phyloP scores from a whole-genome alignment of 2,329 filamentous ascomycete genomes.

The Calonectria henricotiae region DNA sequence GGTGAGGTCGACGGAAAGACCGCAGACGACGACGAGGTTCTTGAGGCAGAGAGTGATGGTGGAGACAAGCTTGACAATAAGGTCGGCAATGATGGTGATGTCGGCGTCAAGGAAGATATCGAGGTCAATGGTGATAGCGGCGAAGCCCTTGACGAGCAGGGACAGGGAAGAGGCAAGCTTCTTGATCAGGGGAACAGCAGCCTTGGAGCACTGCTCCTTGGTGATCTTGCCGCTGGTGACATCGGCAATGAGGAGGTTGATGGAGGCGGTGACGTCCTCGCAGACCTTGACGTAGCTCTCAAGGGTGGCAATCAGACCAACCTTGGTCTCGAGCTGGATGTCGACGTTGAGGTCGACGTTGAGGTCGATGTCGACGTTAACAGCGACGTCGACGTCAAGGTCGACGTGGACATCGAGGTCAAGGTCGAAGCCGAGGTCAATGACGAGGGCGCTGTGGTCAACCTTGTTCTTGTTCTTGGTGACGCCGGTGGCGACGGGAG shows the following conservation, averaged over 20 bases:
- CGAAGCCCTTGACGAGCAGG: conserved; percentile 10
- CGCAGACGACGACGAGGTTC: conserved; percentile 8
- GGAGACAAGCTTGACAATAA: conserved; percentile 14
- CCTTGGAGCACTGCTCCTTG: conserved; percentile 15
- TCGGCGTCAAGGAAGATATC: background rate
- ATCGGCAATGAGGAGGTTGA: conserved; percentile 13
- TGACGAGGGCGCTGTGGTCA: background rate
- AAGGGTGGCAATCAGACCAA: conserved; percentile 4
- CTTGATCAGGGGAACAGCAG: conserved; percentile 9
- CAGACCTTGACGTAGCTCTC: conserved; percentile 11
- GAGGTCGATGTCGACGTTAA: conserved; percentile 18
- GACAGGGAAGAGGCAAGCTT: conserved; percentile 10
- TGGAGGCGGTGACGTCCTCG: conserved; percentile 18
- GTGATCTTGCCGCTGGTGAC: conserved; percentile 17
- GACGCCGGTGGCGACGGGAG: background rate
- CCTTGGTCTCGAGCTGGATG: conserved; percentile 19
- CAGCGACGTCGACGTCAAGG: conserved; percentile 4
- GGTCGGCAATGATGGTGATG: conserved; percentile 15
- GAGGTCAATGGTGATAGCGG: background rate
- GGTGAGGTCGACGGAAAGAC: conserved; percentile 7
- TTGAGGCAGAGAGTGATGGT: conserved; percentile 16
- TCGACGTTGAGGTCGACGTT: conserved; percentile 9
- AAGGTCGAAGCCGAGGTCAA: background rate
- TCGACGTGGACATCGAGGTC: background rate
- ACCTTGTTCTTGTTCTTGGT: background rate